Percentiles rank a stretch among this genome's conserved stretches.
phyloP scores from a whole-genome alignment of 176 grass and related monocot species.

The Miscanthus lutarioriparius region DNA sequence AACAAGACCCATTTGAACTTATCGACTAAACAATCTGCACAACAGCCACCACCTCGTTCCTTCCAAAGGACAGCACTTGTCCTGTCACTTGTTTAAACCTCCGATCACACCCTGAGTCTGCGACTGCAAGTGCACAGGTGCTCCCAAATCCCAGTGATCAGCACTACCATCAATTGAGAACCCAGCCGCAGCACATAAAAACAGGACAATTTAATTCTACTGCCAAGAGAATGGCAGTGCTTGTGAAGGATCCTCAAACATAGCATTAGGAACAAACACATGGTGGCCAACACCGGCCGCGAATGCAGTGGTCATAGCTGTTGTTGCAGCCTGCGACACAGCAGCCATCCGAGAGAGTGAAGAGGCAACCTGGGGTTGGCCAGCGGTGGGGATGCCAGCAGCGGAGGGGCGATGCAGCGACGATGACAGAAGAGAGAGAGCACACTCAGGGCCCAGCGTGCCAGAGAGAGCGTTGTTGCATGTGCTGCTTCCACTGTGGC shows the following conservation, averaged over 20 bases:
- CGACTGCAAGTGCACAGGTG: neutral
- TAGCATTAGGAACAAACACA: slow-evolving; percentile 32
- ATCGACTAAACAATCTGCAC: slow-evolving; percentile 3
- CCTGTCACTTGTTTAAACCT: neutral
- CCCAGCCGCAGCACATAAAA: neutral
- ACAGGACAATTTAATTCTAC: neutral
- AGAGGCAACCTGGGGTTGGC: neutral
- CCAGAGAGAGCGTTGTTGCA: slow-evolving; percentile 20
- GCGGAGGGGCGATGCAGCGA: slow-evolving; percentile 37
- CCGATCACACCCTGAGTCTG: neutral
- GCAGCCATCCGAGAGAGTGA: neutral
- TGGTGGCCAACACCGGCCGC: slow-evolving; percentile 28
- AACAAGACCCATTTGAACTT: neutral
- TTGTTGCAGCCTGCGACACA: neutral
- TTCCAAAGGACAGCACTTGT: neutral
- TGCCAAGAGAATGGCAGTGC: slow-evolving; percentile 42
- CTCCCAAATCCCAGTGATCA: neutral
- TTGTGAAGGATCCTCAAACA: slow-evolving; percentile 47
- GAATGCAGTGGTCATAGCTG: slow-evolving; percentile 12
- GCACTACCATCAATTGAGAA: neutral
- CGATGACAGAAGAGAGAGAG: slow-evolving; percentile 99
- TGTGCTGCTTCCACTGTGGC: slow-evolving; percentile 14
- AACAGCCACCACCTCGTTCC: neutral
- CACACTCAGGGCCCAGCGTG: slow-evolving; percentile 61
- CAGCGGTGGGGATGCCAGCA: neutral